A percentile compares a stretch with the other conserved stretches of the same genome.
Conservation (phyloP, 352 stramenopile genomes). For the Phytopythium mirpurense region DNA sequence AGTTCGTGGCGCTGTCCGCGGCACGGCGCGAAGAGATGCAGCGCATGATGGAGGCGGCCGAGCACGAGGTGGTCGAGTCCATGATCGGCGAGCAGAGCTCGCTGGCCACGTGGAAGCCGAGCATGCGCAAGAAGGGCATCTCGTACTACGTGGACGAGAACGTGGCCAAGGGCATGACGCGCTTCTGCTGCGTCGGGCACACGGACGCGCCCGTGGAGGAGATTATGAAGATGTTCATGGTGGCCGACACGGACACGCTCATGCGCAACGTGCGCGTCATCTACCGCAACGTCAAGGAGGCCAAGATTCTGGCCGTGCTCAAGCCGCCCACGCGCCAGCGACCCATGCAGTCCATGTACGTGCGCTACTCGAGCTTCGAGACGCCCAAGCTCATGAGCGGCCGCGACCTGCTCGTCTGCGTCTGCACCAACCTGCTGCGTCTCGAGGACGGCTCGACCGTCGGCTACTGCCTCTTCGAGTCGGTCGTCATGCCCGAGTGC, state of each 20-base stretch:
- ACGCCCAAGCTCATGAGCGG: conserved; percentile 32
- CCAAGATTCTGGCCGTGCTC: conserved; percentile 38
- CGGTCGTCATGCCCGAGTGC: conserved; percentile 34
- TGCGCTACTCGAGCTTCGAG: conserved; percentile 32
- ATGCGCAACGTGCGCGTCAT: conserved; percentile 43
- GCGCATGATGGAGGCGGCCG: conserved; percentile 13
- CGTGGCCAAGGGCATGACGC: conserved; percentile 25
- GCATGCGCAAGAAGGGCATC: conserved; percentile 29
- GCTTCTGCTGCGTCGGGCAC: conserved; percentile 44
- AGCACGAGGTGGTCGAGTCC: conserved; percentile 16
- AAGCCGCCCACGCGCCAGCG: conserved; percentile 13
- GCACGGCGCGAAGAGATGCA: conserved; percentile 19
- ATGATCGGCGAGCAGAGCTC: conserved; percentile 16
- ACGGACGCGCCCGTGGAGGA: conserved; percentile 29
- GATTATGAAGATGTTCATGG: conserved; percentile 46
- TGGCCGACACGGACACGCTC: conserved; percentile 31
- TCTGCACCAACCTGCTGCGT: conserved; percentile 22
- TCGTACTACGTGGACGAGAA: conserved; percentile 44
- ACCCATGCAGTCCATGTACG: conserved; percentile 25
- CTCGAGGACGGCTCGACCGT: conserved; percentile 28
- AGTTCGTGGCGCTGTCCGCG: conserved; percentile 12
- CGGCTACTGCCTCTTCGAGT: conserved; percentile 57
- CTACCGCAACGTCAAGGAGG: conserved; percentile 44
- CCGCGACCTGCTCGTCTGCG: conserved; percentile 28
- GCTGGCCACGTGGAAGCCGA: conserved; percentile 22